phyloP scores from a whole-genome alignment of 2,329 filamentous ascomycete species.

The Colletotrichum somersetense region DNA sequence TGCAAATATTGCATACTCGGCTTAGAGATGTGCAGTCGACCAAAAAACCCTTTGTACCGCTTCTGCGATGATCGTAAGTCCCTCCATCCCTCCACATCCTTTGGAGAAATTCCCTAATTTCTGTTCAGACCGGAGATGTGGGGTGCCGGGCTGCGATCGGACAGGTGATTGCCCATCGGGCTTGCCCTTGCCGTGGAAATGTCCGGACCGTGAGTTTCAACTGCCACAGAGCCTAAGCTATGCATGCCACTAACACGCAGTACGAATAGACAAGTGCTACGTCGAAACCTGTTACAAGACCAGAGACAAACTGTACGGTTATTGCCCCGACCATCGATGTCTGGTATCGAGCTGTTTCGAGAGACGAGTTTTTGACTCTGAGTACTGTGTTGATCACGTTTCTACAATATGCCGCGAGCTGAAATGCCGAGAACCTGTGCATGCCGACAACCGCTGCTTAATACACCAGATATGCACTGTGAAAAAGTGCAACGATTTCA shows the following conservation, averaged over 20 bases:
- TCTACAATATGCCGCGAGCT: conserved; percentile 25
- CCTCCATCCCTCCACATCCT: too few relatives aligned
- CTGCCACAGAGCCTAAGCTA: background rate
- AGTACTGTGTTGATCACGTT: conserved; percentile 33
- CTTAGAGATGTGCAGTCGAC: conserved; percentile 31
- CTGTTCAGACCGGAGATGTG: conserved; percentile 29
- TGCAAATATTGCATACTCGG: conserved; percentile 32
- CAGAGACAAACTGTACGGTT: conserved; percentile 25
- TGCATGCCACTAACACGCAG: conserved; percentile 26
- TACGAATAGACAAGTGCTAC: conserved; percentile 25
- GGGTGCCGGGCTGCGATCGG: conserved; percentile 19
- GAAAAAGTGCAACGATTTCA: conserved; percentile 30
- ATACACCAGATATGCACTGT: conserved; percentile 30
- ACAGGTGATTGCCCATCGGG: conserved; percentile 29
- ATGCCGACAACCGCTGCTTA: conserved; percentile 17
- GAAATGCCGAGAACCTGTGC: conserved; percentile 26
- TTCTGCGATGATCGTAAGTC: conserved; percentile 31
- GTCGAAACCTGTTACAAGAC: conserved; percentile 30
- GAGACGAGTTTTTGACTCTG: conserved; percentile 4
- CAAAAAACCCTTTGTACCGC: conserved; percentile 28
- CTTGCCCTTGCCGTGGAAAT: conserved; percentile 34
- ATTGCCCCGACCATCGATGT: conserved; percentile 36
- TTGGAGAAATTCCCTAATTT: conserved; percentile 1
- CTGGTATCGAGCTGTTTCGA: conserved; percentile 25
- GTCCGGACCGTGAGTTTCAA: conserved; percentile 34